Evolutionary conservation across 139 green algal species (phyloP).

Genomic region (Chlorella sp.): DNA sequence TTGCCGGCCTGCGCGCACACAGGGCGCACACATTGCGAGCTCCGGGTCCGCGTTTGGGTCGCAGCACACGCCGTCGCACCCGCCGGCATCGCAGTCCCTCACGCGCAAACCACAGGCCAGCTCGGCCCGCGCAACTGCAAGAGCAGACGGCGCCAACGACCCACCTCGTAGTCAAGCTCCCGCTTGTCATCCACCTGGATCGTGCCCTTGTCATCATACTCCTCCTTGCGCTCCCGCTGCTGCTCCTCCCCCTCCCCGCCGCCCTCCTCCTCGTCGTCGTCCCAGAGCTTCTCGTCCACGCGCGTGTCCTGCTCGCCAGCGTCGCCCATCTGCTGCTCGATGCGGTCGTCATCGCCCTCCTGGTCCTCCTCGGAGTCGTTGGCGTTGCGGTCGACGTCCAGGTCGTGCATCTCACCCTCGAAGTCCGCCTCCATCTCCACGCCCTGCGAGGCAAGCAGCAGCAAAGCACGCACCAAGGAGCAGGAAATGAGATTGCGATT

Average conservation of each 20-base stretch:
- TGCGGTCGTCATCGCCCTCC: slow-evolving; percentile 65
- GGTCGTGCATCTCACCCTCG: slow-evolving; percentile 72
- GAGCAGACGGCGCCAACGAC: no score
- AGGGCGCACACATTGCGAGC: background rate
- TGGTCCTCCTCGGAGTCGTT: slow-evolving; percentile 61
- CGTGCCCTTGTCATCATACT: slow-evolving; percentile 59
- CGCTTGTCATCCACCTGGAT: slow-evolving; percentile 66
- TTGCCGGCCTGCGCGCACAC: background rate
- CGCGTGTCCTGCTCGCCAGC: slow-evolving; percentile 58
- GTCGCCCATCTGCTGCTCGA: slow-evolving; percentile 66
- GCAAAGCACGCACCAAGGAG: no score
- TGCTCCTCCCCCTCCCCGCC: slow-evolving; percentile 16
- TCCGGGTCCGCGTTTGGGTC: background rate
- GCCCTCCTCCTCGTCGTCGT: slow-evolving; percentile 46
- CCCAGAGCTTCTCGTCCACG: slow-evolving; percentile 93
- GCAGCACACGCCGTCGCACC: background rate
- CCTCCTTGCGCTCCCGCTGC: slow-evolving; percentile 36
- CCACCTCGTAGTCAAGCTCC: slow-evolving; percentile 60
- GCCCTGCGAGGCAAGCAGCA: slow-evolving; percentile 52
- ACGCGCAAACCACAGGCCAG: no score
- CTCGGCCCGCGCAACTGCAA: background rate
- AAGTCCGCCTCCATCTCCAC: slow-evolving; percentile 99
- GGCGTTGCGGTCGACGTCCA: slow-evolving; percentile 52
- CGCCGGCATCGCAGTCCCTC: no score
- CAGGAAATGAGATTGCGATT: no score